These are phyloP conservation scores for Sugiyamaella valdiviana DNA, from an alignment of 805 yeast genomes.

Conservation along the genomic window DNA sequence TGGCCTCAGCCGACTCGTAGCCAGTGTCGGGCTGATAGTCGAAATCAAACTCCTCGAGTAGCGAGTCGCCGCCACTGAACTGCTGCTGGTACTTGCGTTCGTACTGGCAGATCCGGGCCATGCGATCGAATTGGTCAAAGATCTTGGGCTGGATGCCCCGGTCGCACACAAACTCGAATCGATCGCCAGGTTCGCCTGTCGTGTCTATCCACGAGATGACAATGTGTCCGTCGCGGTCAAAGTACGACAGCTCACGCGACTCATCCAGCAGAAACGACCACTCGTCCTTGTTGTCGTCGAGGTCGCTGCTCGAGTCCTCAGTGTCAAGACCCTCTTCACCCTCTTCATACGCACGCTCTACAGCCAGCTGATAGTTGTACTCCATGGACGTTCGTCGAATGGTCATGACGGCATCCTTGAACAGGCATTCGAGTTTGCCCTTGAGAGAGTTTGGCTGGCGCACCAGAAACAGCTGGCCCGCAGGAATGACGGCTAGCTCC, in stretches of 20 bases:
- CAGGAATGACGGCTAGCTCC: slow-evolving; percentile 67
- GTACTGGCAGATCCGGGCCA: slow-evolving; percentile 62
- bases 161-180: slow-evolving; percentile 72
- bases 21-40: slow-evolving; percentile 24
- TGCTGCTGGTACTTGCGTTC: slow-evolving; percentile 60
- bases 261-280: slow-evolving; percentile 64
- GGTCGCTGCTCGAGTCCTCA: slow-evolving; percentile 43
- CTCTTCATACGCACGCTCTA: slow-evolving; percentile 63
- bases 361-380: slow-evolving; percentile 61
- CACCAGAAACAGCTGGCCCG: slow-evolving; percentile 70
- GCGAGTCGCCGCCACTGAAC: slow-evolving; percentile 40
- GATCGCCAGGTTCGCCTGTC: slow-evolving; percentile 81
- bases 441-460: slow-evolving; percentile 78
- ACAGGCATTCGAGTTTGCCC: slow-evolving; percentile 67
- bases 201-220: slow-evolving; percentile 75
- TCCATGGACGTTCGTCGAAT: slow-evolving; percentile 64
- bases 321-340: slow-evolving; percentile 50
- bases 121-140: slow-evolving; percentile 54
- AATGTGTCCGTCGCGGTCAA: slow-evolving; percentile 46
- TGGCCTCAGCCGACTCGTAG: neutral
- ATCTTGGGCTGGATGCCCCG: slow-evolving; percentile 42
- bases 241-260: slow-evolving; percentile 50
- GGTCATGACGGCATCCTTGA: slow-evolving; percentile 69
- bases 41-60: slow-evolving; percentile 53
- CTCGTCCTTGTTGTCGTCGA: slow-evolving; percentile 49